These are phyloP conservation scores for Hypoxylon fragiforme DNA, from an alignment of 495 filamentous ascomycete species.

Conservation along the genomic window DNA sequence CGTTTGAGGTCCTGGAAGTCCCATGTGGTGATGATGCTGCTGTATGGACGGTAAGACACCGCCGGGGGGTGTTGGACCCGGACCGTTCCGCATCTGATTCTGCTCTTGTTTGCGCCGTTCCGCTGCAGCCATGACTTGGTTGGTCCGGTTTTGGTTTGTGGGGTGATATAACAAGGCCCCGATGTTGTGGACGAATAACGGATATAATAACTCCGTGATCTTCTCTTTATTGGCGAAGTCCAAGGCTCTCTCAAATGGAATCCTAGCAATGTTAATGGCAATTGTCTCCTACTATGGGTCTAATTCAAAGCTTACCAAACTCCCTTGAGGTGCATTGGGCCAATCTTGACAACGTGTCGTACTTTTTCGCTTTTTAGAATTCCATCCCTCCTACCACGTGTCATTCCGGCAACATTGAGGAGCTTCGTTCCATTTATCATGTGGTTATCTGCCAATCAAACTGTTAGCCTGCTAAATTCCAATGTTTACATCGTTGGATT, in stretches of 20 bases:
- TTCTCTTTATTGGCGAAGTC: slow-evolving; percentile 99
- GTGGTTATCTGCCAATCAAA: slow-evolving; percentile 74
- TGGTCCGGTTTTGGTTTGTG: slow-evolving; percentile 79
- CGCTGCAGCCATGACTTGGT: slow-evolving; percentile 84
- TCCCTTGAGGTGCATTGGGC: slow-evolving; percentile 97
- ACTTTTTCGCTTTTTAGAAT: slow-evolving; percentile 98
- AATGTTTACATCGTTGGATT: slow-evolving; percentile 26
- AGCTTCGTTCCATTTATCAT: slow-evolving; percentile 99
- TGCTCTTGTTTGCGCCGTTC: slow-evolving; percentile 71
- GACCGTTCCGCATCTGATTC: slow-evolving; percentile 51
- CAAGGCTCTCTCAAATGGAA: slow-evolving; percentile 92
- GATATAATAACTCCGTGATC: slow-evolving; percentile 94
- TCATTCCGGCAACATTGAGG: slow-evolving; percentile 97
- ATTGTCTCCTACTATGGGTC: background rate
- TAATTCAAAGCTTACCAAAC: slow-evolving; percentile 75
- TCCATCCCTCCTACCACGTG: slow-evolving; percentile 89
- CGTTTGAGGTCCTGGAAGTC: slow-evolving; percentile 67
- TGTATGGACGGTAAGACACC: slow-evolving; percentile 68
- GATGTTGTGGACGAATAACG: slow-evolving; percentile 97
- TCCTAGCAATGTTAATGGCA: slow-evolving; percentile 59
- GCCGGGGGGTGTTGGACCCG: slow-evolving; percentile 43
- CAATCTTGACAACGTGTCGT: slow-evolving; percentile 96
- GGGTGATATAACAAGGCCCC: slow-evolving; percentile 93
- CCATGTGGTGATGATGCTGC: slow-evolving; percentile 74
- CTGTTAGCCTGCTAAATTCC: slow-evolving; percentile 23